Evolutionary conservation across 176 grass and related monocot species (phyloP).

Genomic region (Bolboschoenus planiculmis): DNA sequence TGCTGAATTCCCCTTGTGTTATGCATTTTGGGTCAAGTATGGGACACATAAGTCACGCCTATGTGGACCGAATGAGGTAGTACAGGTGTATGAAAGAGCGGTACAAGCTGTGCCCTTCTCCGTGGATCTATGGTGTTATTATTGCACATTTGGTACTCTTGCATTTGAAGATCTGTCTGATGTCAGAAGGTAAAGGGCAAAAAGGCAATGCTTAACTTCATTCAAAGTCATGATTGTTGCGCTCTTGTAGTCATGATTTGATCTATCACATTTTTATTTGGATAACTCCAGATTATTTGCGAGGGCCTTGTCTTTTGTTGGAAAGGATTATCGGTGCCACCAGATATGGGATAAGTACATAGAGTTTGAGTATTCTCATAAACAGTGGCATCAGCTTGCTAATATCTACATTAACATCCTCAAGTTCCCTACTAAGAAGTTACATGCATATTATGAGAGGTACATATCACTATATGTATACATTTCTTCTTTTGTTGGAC

Average conservation of each 20-base stretch:
- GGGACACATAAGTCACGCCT: slow-evolving; percentile 52
- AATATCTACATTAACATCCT: slow-evolving; percentile 55
- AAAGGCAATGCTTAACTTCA: background rate
- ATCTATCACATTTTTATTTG: slow-evolving; percentile 19
- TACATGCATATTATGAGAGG: slow-evolving; percentile 75
- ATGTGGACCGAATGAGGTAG: slow-evolving; percentile 39
- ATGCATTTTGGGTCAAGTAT: slow-evolving; percentile 84
- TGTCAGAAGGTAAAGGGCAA: slow-evolving; percentile 70
- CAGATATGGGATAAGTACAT: slow-evolving; percentile 85
- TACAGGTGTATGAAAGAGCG: slow-evolving; percentile 67
- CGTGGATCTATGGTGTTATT: slow-evolving; percentile 68
- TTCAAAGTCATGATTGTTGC: slow-evolving; percentile 11
- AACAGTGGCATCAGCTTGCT: slow-evolving; percentile 57
- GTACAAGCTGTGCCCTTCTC: slow-evolving; percentile 51
- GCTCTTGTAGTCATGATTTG: slow-evolving; percentile 14
- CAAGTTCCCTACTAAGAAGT: slow-evolving; percentile 51
- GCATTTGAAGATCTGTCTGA: slow-evolving; percentile 57
- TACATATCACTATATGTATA: slow-evolving; percentile 15
- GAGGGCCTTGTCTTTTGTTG: slow-evolving; percentile 69
- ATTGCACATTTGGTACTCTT: slow-evolving; percentile 63
- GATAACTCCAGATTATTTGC: slow-evolving; percentile 55
- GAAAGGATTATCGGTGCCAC: slow-evolving; percentile 77
- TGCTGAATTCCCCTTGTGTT: slow-evolving; percentile 71
- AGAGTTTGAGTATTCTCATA: slow-evolving; percentile 70
- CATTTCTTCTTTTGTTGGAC: background rate